A percentile compares a stretch with the other conserved stretches of the same genome.
phyloP scores from a whole-genome alignment of 140 eudicot species.

The Stevia rebaudiana region DNA sequence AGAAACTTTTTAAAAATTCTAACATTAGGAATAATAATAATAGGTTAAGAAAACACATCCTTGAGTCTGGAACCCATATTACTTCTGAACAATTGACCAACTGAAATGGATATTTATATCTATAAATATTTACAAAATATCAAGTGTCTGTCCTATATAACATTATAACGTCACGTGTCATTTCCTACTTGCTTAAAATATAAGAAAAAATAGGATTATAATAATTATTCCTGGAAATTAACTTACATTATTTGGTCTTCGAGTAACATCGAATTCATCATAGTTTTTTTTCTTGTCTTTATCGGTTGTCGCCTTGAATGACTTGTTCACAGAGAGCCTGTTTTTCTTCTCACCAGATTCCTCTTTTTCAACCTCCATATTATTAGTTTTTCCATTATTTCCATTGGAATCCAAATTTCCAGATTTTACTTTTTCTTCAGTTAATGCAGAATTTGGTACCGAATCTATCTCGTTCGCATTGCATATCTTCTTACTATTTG shows the following conservation, averaged over 20 bases:
- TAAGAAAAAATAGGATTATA: neutral
- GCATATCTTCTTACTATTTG: slow-evolving; percentile 4
- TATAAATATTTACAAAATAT: neutral
- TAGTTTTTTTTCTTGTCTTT: slow-evolving; percentile 26
- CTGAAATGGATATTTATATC: neutral
- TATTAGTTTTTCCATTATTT: slow-evolving; percentile 6
- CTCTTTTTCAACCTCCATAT: slow-evolving; percentile 22
- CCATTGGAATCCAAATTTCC: slow-evolving; percentile 19
- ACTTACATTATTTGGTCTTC: slow-evolving; percentile 70
- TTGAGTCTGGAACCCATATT: neutral
- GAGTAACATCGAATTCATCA: slow-evolving; percentile 37
- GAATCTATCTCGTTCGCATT: slow-evolving; percentile 8
- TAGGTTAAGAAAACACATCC: neutral
- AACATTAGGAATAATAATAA: neutral
- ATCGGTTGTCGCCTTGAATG: slow-evolving; percentile 21
- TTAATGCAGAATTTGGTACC: slow-evolving; percentile 1
- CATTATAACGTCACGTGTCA: neutral
- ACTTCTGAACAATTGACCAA: neutral
- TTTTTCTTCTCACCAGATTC: slow-evolving; percentile 28
- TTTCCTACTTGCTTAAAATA: neutral
- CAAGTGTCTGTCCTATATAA: neutral
- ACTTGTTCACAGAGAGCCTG: slow-evolving; percentile 33
- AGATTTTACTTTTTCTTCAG: slow-evolving; percentile 24
- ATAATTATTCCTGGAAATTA: slow-evolving; percentile 10
- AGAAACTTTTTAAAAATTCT: neutral